Evolutionary conservation across 768 basidiomycete genomes (phyloP), one percentile per base, ranked within the genome.

Genomic region (Tephrocybe sp.): DNA sequence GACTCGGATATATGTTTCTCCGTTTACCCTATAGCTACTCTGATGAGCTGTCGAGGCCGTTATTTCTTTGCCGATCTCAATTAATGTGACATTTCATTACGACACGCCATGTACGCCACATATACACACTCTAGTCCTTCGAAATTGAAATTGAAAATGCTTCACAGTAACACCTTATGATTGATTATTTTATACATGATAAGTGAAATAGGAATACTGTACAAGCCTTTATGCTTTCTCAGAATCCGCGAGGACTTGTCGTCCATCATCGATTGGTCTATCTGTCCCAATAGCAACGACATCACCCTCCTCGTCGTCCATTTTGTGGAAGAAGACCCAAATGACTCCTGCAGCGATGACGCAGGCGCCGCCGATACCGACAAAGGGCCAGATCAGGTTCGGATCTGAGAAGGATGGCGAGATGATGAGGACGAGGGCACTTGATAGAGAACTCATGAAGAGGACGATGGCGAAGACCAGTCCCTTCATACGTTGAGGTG

Each of bases 401-500:
- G 67, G 72, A 52, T 72, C 73, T 13, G 52, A 49, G 26, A 69
- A 64, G 15, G 69, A 60, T 1, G 70, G 62, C 40, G 67, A 63
- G 45, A 72, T 56, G 21, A 66, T 66, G 26, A 66, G 54, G 7
- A 63, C 54, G 35, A 70, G 55, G 6, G 71, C 68, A 36, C 60
- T 59, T 8, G 64, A 67, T 37, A 72, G 49, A 8, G 71, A 67
- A 32, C 54, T 62, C 51, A 60, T 67, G 57, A 67, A 66, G 21
- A 70, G 59, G 50, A 68, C 67, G 40, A 67, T 42, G 18, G 67
- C 63, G 60, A 71, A 72, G 25, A 76, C 66, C 36, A 75, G 62
- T 4, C 70, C 71, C 42, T 71, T 67, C 73, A 75, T 76, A 45
- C 67, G 64, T 44, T 68, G 69, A 18, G 74, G 74, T 5, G 73